These are phyloP conservation scores for Aureobasidium pullulans DNA, from an alignment of 2,329 filamentous ascomycete genomes.

Conservation along the genomic window DNA sequence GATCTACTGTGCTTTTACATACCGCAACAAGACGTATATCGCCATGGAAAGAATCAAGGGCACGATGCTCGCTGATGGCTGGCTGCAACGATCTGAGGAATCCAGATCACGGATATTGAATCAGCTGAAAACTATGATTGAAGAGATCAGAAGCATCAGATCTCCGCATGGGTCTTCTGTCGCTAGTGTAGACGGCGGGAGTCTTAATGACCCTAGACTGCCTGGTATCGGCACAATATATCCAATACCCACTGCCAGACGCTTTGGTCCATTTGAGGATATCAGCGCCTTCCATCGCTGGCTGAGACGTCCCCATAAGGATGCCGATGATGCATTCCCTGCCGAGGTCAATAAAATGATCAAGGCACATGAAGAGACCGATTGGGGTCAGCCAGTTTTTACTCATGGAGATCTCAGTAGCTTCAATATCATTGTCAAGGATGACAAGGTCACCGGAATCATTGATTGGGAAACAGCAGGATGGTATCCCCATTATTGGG, in stretches of 20 bases:
- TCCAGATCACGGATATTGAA: neutral
- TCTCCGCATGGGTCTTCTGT: neutral
- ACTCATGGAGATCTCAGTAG: slow-evolving; percentile 46
- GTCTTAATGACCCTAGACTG: neutral
- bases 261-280: neutral
- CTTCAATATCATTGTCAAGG: slow-evolving; percentile 37
- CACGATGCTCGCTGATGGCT: neutral
- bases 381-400: slow-evolving; percentile 35
- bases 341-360: slow-evolving; percentile 29
- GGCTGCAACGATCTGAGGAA: neutral
- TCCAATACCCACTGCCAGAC: neutral
- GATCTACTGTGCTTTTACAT: slow-evolving; percentile 38
- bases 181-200: slow-evolving; percentile 1
- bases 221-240: neutral
- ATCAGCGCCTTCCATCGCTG: neutral
- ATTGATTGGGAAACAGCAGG: slow-evolving; percentile 42
- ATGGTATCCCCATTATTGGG: slow-evolving; percentile 44
- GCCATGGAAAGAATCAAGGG: slow-evolving; percentile 33
- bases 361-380: slow-evolving; percentile 27
- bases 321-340: neutral
- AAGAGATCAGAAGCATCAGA: neutral
- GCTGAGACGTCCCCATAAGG: slow-evolving; percentile 6
- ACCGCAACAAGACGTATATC: slow-evolving; percentile 36
- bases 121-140: neutral
- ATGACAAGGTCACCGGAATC: slow-evolving; percentile 39